Base-by-base conservation (phyloP, 306 rosid genomes). In the Casuarina equisetifolia region DNA sequence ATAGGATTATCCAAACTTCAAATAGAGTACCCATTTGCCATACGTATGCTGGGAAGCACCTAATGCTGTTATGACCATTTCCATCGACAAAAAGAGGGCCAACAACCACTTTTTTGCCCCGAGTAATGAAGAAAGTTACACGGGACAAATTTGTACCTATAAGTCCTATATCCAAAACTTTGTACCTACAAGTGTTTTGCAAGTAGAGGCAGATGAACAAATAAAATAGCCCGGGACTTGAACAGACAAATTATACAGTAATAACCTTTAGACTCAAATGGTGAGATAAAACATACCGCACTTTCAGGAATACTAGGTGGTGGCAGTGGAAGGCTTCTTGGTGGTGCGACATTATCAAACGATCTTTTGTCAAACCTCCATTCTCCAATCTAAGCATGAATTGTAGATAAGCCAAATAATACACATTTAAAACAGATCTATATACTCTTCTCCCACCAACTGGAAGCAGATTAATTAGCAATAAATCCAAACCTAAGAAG, bases 241-340 rank as follows among this genome's bases (percentile, higher is more conserved):
- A 25, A 25, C 19, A 62, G 44, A 62, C 9, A 12, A 16, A 17
- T 38, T 64, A 17, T 15, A 12, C 19, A 39, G 25, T 48, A 64
- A 39, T 64, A 64, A 64, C 8, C 17, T 64, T 64, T 46, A 10
- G 25, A 16, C 46, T 38, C 17, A 3, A 67, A 67, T 42, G 50
- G 64, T 46, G 50, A 70, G 78, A 79, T 42, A 72, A 77, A 79
- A 84, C 96, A 64, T 96, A 96, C 99, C 97, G 91, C 99, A 51
- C 99, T 96, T 81, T 96, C 96, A 11, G 99, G 91, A 76, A 96
- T 96, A 50, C 99, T 98, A 8, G 91, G 85, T 39, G 99, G 99
- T 32, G 99, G 98, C 79, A 91, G 57, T 54, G 99, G 74, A 49
- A 96, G 91, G 86, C 93, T 96, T 82, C 90, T 86, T 0, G 97